Conservation (phyloP, 345 rosid species). For the Bretschneidera sinensis region DNA sequence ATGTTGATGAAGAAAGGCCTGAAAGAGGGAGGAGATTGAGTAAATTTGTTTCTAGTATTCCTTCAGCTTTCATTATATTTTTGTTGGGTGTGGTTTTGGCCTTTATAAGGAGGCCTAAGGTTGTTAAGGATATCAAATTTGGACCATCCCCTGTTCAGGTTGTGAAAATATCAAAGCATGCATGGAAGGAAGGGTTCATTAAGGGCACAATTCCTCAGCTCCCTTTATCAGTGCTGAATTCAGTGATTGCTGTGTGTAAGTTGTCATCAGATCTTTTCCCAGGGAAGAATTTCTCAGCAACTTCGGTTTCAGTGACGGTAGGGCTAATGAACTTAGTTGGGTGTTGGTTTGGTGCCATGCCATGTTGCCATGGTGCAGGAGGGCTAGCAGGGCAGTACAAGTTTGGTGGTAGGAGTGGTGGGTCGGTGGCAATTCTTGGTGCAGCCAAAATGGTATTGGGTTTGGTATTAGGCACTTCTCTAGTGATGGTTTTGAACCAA, state of each 20-base stretch:
- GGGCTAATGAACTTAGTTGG: slow-evolving; percentile 82
- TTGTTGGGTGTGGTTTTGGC: slow-evolving; percentile 61
- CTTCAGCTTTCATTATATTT: slow-evolving; percentile 76
- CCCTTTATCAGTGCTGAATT: slow-evolving; percentile 73
- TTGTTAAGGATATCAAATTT: slow-evolving; percentile 38
- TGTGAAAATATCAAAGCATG: slow-evolving; percentile 41
- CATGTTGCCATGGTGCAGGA: slow-evolving; percentile 87
- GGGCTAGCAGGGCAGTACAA: slow-evolving; percentile 88
- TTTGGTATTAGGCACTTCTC: slow-evolving; percentile 59
- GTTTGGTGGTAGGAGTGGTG: slow-evolving; percentile 89
- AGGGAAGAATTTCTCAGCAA: slow-evolving; percentile 53
- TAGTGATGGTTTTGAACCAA: slow-evolving; percentile 55
- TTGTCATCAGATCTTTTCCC: slow-evolving; percentile 75
- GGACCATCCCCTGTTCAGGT: slow-evolving; percentile 56
- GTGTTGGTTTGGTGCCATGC: slow-evolving; percentile 93
- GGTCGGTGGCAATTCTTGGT: slow-evolving; percentile 72
- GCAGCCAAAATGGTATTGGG: slow-evolving; percentile 56
- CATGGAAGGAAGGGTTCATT: slow-evolving; percentile 74
- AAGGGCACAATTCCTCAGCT: slow-evolving; percentile 83
- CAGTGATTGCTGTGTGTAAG: slow-evolving; percentile 84
- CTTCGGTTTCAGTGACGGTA: slow-evolving; percentile 62
- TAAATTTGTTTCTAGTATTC: slow-evolving; percentile 36
- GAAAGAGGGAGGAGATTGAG: slow-evolving; percentile 31
- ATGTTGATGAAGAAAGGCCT: slow-evolving; percentile 19
- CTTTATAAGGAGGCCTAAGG: slow-evolving; percentile 48